Conservation (phyloP, 306 rosid genomes). For the Alnus rubra region DNA sequence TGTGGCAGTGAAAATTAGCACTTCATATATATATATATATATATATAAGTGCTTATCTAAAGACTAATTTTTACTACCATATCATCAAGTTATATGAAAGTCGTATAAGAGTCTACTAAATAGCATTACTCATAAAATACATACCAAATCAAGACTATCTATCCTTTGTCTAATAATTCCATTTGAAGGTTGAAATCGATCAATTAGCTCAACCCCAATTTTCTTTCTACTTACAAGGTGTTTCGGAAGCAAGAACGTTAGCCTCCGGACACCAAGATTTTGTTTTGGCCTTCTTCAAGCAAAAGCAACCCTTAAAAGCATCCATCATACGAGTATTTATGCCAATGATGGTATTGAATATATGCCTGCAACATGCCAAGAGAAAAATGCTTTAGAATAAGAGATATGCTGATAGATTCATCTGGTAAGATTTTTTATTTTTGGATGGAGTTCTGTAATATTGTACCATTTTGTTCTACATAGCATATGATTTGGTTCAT, state of each 20-base stretch:
- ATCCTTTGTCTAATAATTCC: neutral
- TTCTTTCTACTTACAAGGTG: slow-evolving; percentile 59
- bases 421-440: neutral
- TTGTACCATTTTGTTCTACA: too few relatives aligned
- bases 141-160: neutral
- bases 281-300: slow-evolving; percentile 33
- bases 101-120: too few relatives aligned
- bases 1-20: too few relatives aligned
- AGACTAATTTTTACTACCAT: too few relatives aligned
- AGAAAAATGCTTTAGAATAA: slow-evolving; percentile 2
- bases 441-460: neutral
- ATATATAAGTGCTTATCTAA: too few relatives aligned
- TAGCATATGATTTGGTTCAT: too few relatives aligned
- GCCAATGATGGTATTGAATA: neutral
- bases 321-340: slow-evolving; percentile 19
- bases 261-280: slow-evolving; percentile 30
- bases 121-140: neutral
- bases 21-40: too few relatives aligned
- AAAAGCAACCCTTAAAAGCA: slow-evolving; percentile 43
- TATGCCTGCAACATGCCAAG: slow-evolving; percentile 32
- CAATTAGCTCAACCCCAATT: neutral
- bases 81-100: too few relatives aligned
- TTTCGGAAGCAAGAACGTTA: slow-evolving; percentile 59
- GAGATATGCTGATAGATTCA: neutral
- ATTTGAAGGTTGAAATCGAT: neutral